Conservation (phyloP, 306 rosid genomes). For the Dryas drummondii region DNA sequence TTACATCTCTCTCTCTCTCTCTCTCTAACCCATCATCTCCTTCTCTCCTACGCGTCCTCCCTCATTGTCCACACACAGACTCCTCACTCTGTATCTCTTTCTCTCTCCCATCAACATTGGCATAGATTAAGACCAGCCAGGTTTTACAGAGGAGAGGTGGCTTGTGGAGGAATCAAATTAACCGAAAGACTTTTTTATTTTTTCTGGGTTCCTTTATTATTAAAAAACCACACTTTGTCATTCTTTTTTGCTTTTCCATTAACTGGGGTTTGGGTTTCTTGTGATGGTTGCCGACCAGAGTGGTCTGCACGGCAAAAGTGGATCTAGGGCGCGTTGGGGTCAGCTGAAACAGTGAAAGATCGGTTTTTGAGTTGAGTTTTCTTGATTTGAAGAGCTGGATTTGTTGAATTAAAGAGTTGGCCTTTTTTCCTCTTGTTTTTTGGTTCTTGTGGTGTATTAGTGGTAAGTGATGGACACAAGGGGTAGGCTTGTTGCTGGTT, state of each 20-base stretch:
- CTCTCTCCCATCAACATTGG: conserved; percentile 22
- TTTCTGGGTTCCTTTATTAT: neutral
- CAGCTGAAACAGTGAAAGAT: conserved; percentile 25
- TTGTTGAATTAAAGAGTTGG: conserved; percentile 16
- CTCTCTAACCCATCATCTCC: conserved; percentile 25
- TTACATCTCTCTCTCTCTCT: conserved; percentile 21
- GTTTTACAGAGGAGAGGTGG: conserved; percentile 32
- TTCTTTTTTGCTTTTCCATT: too few species aligned
- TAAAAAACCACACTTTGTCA: too few species aligned
- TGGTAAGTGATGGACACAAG: conserved; percentile 67
- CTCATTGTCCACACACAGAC: conserved; percentile 30
- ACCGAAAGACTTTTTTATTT: neutral
- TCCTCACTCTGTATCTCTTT: conserved; percentile 13
- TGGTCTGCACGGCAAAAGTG: too few species aligned
- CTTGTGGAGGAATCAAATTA: conserved; percentile 42
- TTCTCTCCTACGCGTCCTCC: conserved; percentile 75
- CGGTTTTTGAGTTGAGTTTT: conserved; percentile 24
- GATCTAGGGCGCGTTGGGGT: neutral
- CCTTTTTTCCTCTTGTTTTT: neutral
- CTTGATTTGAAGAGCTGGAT: conserved; percentile 27
- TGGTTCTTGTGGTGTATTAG: neutral
- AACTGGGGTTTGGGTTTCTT: neutral
- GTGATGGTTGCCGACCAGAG: neutral
- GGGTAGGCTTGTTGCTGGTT: conserved; percentile 95
- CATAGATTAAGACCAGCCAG: conserved; percentile 45